Evolutionary conservation across 768 basidiomycete species (phyloP), one percentile per base, ranked within the genome.

Genomic region (Mycena rosella): DNA sequence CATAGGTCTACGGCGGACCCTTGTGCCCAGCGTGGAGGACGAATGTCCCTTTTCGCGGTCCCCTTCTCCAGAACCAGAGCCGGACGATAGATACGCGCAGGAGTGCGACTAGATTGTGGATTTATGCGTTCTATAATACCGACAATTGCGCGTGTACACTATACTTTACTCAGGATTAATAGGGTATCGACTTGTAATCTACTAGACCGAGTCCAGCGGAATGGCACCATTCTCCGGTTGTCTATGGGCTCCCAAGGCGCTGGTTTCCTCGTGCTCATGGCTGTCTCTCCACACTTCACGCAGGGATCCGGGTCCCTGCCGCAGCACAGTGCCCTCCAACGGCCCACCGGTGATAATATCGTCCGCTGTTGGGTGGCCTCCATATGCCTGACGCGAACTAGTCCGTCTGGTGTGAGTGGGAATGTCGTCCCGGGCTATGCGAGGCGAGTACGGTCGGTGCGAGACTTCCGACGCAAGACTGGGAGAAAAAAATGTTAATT

Each of bases 381-480:
- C 42, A n/a, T 44, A 44, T 11, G 42, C 42, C 63, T 53, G 8
- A 65, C 26, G 49, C 60, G 65, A 49, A 40, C 45, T 56, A 36
- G 58, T 55, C 38, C 52, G 64, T 45, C 67, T 72, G 59, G 72
- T 56, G 70, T 83, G 75, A 24, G 69, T 75, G 5, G 88, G 88
- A 11, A 91, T 82, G 6, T 80, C 77, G 1, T 82, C 83, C 44
- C 83, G 84, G 47, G 81, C 79, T 65, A 89, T 86, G 45, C 92
- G 89, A 20, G 93, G 92, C 6, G 89, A 82, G 75, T 92, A 87
- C 0, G 94, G 92, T n/a, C 83, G 84, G 74, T 95, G 91, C 3
- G 88, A 89, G 38, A 83, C 74, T 22, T 87, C 82, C 0, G 89
- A 88, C 2, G 79, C 75, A n/a, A 95, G 85, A n/a, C 87, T 81